These are phyloP conservation scores for Brassica rapa DNA, from an alignment of 345 rosid genomes.

Conservation along the genomic window DNA sequence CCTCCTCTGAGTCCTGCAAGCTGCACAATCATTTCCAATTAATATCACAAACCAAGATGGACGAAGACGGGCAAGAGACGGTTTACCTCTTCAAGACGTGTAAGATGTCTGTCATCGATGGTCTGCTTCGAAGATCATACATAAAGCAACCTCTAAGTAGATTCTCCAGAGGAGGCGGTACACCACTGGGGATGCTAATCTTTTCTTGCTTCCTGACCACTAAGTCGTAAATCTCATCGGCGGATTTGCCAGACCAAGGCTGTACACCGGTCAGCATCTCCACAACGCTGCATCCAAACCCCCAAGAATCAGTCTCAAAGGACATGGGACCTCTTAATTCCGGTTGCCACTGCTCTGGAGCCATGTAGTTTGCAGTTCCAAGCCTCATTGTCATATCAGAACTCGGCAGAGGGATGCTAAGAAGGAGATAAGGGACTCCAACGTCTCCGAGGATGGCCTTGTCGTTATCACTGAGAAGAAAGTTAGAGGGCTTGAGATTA, in stretches of 20 bases:
- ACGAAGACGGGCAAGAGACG: too few relatives aligned
- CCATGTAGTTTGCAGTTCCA: slow-evolving; percentile 96
- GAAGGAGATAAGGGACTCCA: slow-evolving; percentile 76
- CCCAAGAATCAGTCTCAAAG: slow-evolving; percentile 95
- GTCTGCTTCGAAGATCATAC: slow-evolving; percentile 85
- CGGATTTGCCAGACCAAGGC: slow-evolving; percentile 79
- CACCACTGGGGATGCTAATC: slow-evolving; percentile 63
- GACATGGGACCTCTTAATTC: slow-evolving; percentile 83
- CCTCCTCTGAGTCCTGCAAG: slow-evolving; percentile 54
- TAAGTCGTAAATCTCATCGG: slow-evolving; percentile 59
- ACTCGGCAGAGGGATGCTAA: slow-evolving; percentile 65
- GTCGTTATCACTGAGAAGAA: slow-evolving; percentile 70
- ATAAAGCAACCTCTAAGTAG: slow-evolving; percentile 84
- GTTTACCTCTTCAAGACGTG: slow-evolving; percentile 64
- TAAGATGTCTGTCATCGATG: slow-evolving; percentile 75
- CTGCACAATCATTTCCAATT: slow-evolving; percentile 49
- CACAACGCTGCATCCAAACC: slow-evolving; percentile 83
- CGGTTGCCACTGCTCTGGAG: slow-evolving; percentile 98
- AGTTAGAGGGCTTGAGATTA: slow-evolving; percentile 77
- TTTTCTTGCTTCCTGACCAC: slow-evolving; percentile 83
- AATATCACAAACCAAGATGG: slow-evolving; percentile 20
- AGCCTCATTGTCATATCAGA: slow-evolving; percentile 65
- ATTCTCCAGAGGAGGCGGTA: slow-evolving; percentile 72
- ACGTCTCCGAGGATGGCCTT: slow-evolving; percentile 74
- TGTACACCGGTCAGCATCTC: slow-evolving; percentile 92